A percentile compares a stretch with the other conserved stretches of the same genome.
Evolutionary conservation across 2,329 filamentous ascomycete species (phyloP).

Genomic region (Fusarium sp.): DNA sequence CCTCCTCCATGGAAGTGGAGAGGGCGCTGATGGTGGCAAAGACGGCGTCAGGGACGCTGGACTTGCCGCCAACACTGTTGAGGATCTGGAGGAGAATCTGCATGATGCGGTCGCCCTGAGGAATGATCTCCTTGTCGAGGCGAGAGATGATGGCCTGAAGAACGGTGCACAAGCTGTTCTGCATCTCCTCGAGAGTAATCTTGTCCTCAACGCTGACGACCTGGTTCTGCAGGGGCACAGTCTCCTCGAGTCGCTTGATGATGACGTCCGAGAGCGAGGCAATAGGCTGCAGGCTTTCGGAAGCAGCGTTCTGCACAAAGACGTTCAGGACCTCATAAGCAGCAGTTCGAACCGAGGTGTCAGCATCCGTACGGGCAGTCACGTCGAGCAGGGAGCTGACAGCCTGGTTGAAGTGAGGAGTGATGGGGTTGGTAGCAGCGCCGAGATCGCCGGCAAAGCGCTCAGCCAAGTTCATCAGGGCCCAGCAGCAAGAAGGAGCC

Average conservation of each 20-base stretch:
- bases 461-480: constrained; percentile 97
- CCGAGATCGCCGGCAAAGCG: constrained; percentile 91
- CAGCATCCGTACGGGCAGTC: constrained; percentile 84
- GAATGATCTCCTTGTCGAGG: constrained; percentile 89
- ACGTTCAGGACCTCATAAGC: constrained; percentile 97
- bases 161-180: constrained; percentile 93
- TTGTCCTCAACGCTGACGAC: constrained; percentile 97
- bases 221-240: constrained; percentile 88
- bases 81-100: constrained; percentile 86
- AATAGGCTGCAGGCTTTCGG: constrained; percentile 84
- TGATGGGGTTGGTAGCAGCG: constrained; percentile 82
- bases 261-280: constrained; percentile 88
- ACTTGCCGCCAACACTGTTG: constrained; percentile 82
- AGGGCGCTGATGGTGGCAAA: constrained; percentile 95
- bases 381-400: constrained; percentile 86
- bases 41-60: constrained; percentile 91
- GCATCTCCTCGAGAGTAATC: constrained; percentile 96
- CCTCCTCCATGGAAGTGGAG: constrained; percentile 89
- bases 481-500: constrained; percentile 98
- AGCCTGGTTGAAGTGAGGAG: constrained; percentile 92
- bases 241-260: constrained; percentile 90
- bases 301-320: constrained; percentile 91
- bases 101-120: constrained; percentile 96
- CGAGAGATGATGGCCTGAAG: constrained; percentile 92
- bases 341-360: constrained; percentile 91